Base-by-base conservation (phyloP, 2,329 filamentous ascomycete genomes). In the Aureobasidium sp. region DNA sequence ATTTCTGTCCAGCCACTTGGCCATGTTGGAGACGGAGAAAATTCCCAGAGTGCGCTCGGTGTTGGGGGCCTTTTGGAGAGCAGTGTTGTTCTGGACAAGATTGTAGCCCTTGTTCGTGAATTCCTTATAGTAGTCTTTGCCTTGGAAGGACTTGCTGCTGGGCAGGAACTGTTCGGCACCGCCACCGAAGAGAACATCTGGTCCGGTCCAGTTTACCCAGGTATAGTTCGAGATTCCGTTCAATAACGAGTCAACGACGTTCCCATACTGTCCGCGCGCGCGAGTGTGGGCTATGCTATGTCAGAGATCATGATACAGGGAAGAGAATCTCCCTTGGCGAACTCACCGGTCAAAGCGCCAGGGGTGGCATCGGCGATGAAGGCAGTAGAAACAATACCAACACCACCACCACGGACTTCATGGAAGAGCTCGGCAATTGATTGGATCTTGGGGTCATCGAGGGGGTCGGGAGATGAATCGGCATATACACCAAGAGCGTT, bases 401-500 rank as follows among this genome's bases (percentile, higher is more conserved):
- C 75, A 62, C 79, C 78, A 66, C 84, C 79, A 63, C 85, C 81
- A 74, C 82, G 85, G 59, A 90, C 79, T 62, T 90, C 86, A 67
- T 83, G 81, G 75, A 93, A 86, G 62, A 94, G 80, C 74, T 91
- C 88, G 27, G 88, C 86, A 70, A 95, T 89, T 15, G 86, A 90
- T 78, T 94, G 90, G 27, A 95, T 83, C 77, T 93, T 94, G 59
- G 90, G 90, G 70, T 95, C 90, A 70, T 95, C 90, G 66, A 90
- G 90, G 2, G 81, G 76, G 67, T 87, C 81, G 13, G 83, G 78
- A 53, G 87, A 91, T 0, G 88, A 91, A 72, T 95, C 90, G 44
- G 81, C 88, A 63, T 94, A 92, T 34, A 93, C 87, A 74, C 87
- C 88, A 75, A 94, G 83, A 30, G 88, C 88, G 69, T 94, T 92